Conservation (phyloP, 345 rosid species). For the Brassica juncea region DNA sequence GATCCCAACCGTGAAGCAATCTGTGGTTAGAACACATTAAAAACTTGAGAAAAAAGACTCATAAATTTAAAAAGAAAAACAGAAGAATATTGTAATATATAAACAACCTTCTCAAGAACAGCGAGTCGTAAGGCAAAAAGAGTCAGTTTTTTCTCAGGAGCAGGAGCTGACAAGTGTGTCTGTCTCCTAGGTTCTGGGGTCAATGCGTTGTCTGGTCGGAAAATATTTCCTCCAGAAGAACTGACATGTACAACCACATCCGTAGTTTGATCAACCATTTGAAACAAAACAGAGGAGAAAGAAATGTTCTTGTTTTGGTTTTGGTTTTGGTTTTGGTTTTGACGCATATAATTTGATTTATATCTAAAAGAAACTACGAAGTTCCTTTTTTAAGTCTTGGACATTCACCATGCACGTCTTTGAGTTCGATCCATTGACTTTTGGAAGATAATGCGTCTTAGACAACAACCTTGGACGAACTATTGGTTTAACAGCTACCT, state of each 20-base stretch:
- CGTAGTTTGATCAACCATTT: constrained; percentile 38
- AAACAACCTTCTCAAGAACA: constrained; percentile 63
- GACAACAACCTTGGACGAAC: constrained; percentile 8
- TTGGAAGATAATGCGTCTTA: constrained; percentile 15
- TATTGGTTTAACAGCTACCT: background rate
- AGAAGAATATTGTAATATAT: background rate
- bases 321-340: constrained; percentile 12
- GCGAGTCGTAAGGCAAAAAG: constrained; percentile 87
- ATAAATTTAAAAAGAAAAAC: background rate
- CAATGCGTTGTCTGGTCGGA: constrained; percentile 47
- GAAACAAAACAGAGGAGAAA: constrained; percentile 30
- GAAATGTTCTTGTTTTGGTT: constrained; percentile 10
- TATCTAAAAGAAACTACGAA: background rate
- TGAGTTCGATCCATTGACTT: constrained; percentile 26
- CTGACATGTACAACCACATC: constrained; percentile 53
- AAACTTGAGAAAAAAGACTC: background rate
- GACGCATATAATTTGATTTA: background rate
- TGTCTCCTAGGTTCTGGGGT: constrained; percentile 32
- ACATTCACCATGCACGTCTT: constrained; percentile 36
- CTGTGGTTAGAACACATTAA: constrained; percentile 20
- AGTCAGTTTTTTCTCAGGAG: constrained; percentile 85
- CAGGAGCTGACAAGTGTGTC: constrained; percentile 37
- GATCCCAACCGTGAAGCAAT: constrained; percentile 80
- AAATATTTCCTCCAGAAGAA: constrained; percentile 44
- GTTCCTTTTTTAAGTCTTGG: background rate